A percentile compares a stretch with the other conserved stretches of the same genome.
These are phyloP conservation scores for Phytophthora crassamura DNA, from an alignment of 352 stramenopile genomes.

Conservation along the genomic window DNA sequence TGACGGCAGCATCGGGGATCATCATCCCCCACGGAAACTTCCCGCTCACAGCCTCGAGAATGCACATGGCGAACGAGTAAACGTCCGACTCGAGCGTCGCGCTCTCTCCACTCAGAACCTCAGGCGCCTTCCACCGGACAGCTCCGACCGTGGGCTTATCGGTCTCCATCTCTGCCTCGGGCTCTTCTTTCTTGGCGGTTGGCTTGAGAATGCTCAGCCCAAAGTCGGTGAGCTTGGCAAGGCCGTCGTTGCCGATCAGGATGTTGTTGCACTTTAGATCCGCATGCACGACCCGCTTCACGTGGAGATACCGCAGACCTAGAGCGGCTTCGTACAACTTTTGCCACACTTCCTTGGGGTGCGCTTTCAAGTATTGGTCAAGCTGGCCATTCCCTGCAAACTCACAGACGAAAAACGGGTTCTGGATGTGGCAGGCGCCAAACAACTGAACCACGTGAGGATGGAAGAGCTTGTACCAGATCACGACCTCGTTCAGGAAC, in stretches of 20 bases:
- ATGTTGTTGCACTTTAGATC: conserved; percentile 39
- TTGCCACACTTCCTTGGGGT: conserved; percentile 8
- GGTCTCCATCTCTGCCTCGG: neutral
- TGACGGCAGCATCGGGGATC: neutral
- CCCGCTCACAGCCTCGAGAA: conserved; percentile 3
- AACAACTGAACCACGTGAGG: conserved; percentile 30
- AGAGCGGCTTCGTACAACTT: conserved; percentile 28
- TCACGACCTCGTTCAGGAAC: conserved; percentile 26
- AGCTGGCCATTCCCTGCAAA: conserved; percentile 19
- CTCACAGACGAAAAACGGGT: conserved; percentile 31
- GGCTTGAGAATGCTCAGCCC: conserved; percentile 12
- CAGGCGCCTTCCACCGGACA: too few species aligned
- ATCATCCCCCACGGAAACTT: conserved; percentile 1
- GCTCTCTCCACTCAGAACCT: too few species aligned
- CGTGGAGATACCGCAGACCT: conserved; percentile 27
- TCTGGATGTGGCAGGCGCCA: conserved; percentile 23
- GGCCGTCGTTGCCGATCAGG: conserved; percentile 18
- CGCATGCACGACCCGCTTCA: conserved; percentile 23
- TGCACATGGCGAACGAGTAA: conserved; percentile 19
- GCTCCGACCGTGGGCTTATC: too few species aligned
- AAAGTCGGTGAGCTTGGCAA: conserved; percentile 32
- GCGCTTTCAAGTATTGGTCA: conserved; percentile 12
- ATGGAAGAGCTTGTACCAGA: conserved; percentile 30
- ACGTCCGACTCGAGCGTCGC: too few species aligned
- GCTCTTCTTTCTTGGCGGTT: neutral